Evolutionary conservation across 441 rosid genomes (phyloP), one percentile per base, ranked within the genome.

Genomic region (Kokia cookei): DNA sequence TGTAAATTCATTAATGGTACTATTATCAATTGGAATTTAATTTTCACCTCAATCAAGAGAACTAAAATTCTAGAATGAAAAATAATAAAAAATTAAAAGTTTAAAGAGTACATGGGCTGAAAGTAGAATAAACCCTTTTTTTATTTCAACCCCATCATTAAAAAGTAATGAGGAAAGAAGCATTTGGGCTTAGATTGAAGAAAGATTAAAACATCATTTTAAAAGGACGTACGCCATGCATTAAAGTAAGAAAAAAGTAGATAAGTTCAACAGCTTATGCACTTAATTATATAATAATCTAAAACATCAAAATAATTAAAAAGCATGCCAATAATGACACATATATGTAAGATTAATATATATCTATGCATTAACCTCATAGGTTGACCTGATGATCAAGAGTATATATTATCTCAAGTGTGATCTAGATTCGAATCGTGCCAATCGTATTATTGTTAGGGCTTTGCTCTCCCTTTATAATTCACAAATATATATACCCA

Each of bases 301-400:
- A 12, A 55, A 57, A 24, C 6, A 32, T 32, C 5, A 32, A 32
- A 32, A 32, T 32, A 32, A 32, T 32, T 32, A 32, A 32, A 32
- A 32, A 32, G 37, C 1, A 78, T 73, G 80, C 84, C 65, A 86
- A 84, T 43, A 65, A 67, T 42, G 81, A 84, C 73, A 11, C 71
- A 55, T 62, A 64, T 55, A 5, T 22, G 3, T 32, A 32, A 32
- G 37, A 32, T 32, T 4, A 70, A 55, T 62, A 64, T 55, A 5
- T 55, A 19, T 19, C 0, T 19, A 2, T 55, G 10, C 22, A 2
- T 59, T 12, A 19, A 19, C 22, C 22, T 19, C 22, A 19, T 19
- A 19, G 0, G 22, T 19, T 19, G 22, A 0, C 22, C 22, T 0
- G 22, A 19, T 19, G 22, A 19, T 19, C 22, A 19, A 19, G 22